Conservation (phyloP, 73 alveolate genomes). For the Paraurostyla sp. region DNA sequence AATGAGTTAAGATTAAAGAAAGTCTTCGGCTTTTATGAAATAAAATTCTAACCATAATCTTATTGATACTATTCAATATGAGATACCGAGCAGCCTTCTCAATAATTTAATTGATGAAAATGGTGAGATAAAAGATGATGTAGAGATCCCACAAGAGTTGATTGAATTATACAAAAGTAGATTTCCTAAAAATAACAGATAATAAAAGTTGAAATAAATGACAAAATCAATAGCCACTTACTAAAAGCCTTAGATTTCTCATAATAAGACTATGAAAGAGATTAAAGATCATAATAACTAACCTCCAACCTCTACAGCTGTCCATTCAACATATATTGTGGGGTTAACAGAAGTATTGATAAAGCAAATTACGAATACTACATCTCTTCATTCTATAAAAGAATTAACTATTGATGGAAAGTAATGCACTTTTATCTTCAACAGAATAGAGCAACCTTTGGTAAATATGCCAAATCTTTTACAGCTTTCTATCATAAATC, state of each 20-base stretch:
- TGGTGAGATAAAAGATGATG: constrained; percentile 36
- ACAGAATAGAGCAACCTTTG: not conserved
- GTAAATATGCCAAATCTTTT: constrained; percentile 35
- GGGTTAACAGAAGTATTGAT: not conserved
- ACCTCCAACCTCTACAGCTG: too few relatives aligned
- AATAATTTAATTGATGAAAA: constrained; percentile 41
- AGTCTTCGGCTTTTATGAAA: not conserved
- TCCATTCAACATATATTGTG: too few relatives aligned
- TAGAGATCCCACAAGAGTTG: constrained; percentile 8
- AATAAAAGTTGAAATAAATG: not conserved
- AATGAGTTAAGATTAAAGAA: constrained; percentile 5
- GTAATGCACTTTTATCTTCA: not conserved
- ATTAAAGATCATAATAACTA: too few relatives aligned
- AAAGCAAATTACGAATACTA: not conserved
- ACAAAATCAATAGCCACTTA: not conserved
- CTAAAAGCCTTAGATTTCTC: too few relatives aligned
- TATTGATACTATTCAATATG: not conserved
- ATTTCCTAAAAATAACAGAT: constrained; percentile 9
- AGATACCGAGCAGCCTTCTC: constrained; percentile 19
- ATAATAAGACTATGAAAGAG: too few relatives aligned
- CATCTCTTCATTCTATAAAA: constrained; percentile 1
- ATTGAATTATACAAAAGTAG: not conserved
- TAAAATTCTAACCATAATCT: not conserved
- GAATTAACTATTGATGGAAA: constrained; percentile 6
- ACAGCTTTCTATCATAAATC: not conserved